Evolutionary conservation across 1,139 yeast genomes (phyloP).

Genomic region (Pichia sp.): DNA sequence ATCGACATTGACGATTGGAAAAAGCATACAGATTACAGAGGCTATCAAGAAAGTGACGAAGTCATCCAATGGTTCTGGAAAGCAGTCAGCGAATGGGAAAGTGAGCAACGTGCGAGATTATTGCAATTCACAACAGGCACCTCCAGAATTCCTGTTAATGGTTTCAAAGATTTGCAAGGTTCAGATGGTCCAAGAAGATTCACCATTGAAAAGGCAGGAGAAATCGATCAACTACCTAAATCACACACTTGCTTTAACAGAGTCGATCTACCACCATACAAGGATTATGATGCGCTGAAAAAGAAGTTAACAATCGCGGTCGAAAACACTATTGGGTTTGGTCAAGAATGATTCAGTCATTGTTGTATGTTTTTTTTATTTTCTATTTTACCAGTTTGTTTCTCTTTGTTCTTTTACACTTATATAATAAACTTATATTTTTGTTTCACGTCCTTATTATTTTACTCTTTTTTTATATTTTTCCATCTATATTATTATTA

Average conservation of each 20-base stretch:
- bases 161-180: slow-evolving; percentile 96
- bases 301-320: slow-evolving; percentile 61
- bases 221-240: slow-evolving; percentile 86
- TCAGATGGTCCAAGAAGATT: slow-evolving; percentile 98
- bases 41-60: slow-evolving; percentile 93
- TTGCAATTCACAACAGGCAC: slow-evolving; percentile 98
- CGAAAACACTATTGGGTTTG: slow-evolving; percentile 70
- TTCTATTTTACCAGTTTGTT: background rate
- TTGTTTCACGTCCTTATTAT: background rate
- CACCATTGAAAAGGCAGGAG: slow-evolving; percentile 97
- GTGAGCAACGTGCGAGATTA: slow-evolving; percentile 92
- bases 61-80: slow-evolving; percentile 99
- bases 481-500: background rate
- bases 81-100: slow-evolving; percentile 89
- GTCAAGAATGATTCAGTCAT: slow-evolving; percentile 64
- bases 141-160: slow-evolving; percentile 96
- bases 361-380: background rate
- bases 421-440: slow-evolving; percentile 1
- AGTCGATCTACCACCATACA: slow-evolving; percentile 62
- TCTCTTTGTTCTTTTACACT: background rate
- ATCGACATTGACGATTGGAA: slow-evolving; percentile 99
- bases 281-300: slow-evolving; percentile 53
- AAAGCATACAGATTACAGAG: slow-evolving; percentile 96
- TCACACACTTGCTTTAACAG: slow-evolving; percentile 77
- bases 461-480: background rate